Percentiles rank a stretch among this genome's conserved stretches.
These are phyloP conservation scores for Tulasnella sp. DNA, from an alignment of 768 basidiomycete genomes.

Conservation along the genomic window DNA sequence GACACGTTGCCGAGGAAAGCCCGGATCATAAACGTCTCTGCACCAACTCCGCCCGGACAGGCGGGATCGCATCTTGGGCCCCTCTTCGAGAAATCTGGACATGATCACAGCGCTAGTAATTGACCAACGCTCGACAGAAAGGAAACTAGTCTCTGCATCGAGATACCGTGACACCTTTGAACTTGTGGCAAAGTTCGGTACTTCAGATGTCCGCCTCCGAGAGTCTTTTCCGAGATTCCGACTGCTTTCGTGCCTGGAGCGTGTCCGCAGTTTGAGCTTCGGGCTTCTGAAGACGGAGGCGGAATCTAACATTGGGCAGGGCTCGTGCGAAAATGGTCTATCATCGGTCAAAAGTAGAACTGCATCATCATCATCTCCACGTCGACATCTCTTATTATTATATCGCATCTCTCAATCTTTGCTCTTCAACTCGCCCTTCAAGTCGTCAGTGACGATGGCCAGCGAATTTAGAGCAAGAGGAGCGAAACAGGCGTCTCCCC, in stretches of 20 bases:
- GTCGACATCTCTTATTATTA: constrained; percentile 1
- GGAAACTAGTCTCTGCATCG: too few species aligned
- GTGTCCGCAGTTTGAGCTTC: background rate
- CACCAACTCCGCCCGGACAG: too few species aligned
- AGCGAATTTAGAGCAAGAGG: constrained; percentile 3
- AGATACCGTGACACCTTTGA: too few species aligned
- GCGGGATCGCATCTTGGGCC: too few species aligned
- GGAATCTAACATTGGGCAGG: background rate
- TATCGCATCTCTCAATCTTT: background rate
- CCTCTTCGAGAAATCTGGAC: too few species aligned
- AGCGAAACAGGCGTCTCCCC: background rate
- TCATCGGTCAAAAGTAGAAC: constrained; percentile 4
- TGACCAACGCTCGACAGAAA: too few species aligned
- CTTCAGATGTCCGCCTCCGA: background rate
- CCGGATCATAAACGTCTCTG: background rate
- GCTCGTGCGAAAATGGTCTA: background rate
- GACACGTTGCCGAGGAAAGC: background rate
- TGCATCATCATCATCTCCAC: background rate
- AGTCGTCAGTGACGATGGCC: background rate
- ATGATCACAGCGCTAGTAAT: too few species aligned
- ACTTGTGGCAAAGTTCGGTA: background rate
- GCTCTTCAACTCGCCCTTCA: background rate
- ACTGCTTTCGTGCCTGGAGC: background rate
- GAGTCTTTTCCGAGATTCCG: background rate
- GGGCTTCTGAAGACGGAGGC: background rate